Evolutionary conservation across 164 flowering plant species (phyloP), one percentile per base, ranked within the genome.

Genomic region (Vitis riparia): DNA sequence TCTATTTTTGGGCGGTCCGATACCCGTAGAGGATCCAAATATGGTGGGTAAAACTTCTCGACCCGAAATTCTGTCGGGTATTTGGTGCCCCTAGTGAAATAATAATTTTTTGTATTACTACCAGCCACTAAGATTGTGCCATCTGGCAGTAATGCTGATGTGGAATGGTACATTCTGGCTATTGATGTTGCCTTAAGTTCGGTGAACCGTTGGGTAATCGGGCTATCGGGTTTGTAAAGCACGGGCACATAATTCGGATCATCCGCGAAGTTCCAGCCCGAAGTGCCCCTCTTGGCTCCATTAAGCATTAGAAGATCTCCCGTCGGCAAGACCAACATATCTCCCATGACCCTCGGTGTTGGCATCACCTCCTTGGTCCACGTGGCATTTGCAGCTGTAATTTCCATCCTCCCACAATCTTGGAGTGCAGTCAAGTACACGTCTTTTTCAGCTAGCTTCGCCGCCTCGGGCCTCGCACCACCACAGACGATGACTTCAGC

Each of bases 341-440:
- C 94, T 0, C 87, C 82, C 91, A 86, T 85, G n/a, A 81, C 82
- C 48, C 27, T 23, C 27, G 27, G 27, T 23, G 27, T 23, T 0
- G 92, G 94, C 97, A 91, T 91, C 3, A 32, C 59, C 66, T 91
- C 97, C 23, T 58, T 84, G 4, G 71, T 69, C 97, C 97, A 91
- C 3, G 17, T 0, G 0, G 90, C 57, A 1, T 73, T 49, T 1
- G 75, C 75, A 1, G 73, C 57, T 9, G 81, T 80, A 9, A 83
- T 72, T 8, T 62, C 37, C 12, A 91, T 69, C 47, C 91, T 67
- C 3, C 81, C 89, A 51, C 97, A 91, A 32, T 69, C 71, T 48
- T 73, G 11, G 3, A 80, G 51, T 0, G 97, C 91, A 1, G 80
- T 72, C 8, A 69, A 76, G 73, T 2, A 3, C 51, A 2, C 62